Base-by-base conservation (phyloP, 345 rosid genomes). In the Sapria himalayana region DNA sequence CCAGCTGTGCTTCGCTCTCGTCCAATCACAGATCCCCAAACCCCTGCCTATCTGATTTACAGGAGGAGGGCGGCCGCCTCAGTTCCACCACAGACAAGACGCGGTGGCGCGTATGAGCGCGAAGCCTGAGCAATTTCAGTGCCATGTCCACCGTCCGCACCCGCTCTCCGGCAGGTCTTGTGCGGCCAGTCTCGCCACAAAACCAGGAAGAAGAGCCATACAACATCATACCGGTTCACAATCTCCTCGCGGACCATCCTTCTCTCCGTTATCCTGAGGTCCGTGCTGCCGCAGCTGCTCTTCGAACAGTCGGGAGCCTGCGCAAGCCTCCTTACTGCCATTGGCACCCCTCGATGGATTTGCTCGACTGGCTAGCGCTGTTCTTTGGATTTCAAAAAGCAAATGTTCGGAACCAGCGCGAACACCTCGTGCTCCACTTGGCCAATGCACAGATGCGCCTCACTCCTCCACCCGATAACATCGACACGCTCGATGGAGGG, bases 381-480 rank as follows among this genome's bases (percentile, higher is more conserved):
- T 76, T 81, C 69, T 86, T 86, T 48, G 81, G 94, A 0, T 86
- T 86, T 60, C 97, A 86, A 39, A 50, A 46, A 22, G 89, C 70
- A 42, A 86, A 63, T 62, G 94, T 86, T 17, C 72, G 84, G 22
- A 86, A 86, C 63, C 94, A 86, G 66, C 56, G 97, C 17, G 97
- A 86, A 61, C 94, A 86, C 41, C 45, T 86, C 14, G 94, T 86
- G 37, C 92, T 81, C 34, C 97, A 81, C 52, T 74, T 86, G 19
- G 81, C 97, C 6, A 86, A 86, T 51, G 85, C 93, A 14, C 97
- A 81, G 76, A 81, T 86, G 97, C 92, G 97, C 11, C 85, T 81
- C 22, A 39, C 85, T 6, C 92, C 94, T 3, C 97, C 89, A 12
- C 94, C 94, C 15, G 94, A 81, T 27, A 73, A 78, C 48, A 76